These are phyloP conservation scores for Pleurotus tuber-regium DNA, from an alignment of 768 basidiomycete genomes.

Conservation along the genomic window DNA sequence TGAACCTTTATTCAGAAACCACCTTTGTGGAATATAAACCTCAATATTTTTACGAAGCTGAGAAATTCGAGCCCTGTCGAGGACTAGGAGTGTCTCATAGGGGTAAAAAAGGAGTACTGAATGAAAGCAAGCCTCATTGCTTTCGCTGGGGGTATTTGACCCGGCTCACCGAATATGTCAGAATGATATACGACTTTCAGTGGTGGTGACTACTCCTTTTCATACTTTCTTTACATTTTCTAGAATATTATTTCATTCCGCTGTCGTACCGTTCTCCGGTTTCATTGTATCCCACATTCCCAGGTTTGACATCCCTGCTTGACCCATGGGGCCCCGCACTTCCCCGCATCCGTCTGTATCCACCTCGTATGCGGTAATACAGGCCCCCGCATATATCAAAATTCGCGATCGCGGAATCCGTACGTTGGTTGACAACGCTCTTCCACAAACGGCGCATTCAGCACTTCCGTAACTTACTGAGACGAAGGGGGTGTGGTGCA, in stretches of 20 bases:
- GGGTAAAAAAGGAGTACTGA: too few relatives aligned
- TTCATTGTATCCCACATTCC: too few relatives aligned
- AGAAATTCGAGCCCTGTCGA: slow-evolving; percentile 46
- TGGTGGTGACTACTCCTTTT: slow-evolving; percentile 29
- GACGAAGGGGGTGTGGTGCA: slow-evolving; percentile 35
- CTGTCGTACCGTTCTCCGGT: too few relatives aligned
- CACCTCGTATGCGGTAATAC: too few relatives aligned
- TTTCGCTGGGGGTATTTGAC: too few relatives aligned
- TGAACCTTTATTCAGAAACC: too few relatives aligned
- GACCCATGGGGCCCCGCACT: too few relatives aligned
- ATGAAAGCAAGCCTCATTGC: too few relatives aligned
- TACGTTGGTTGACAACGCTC: slow-evolving; percentile 50
- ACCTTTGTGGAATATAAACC: slow-evolving; percentile 47
- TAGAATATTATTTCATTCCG: too few relatives aligned
- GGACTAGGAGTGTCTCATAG: slow-evolving; percentile 48
- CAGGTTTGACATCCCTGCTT: too few relatives aligned
- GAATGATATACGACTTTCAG: slow-evolving; percentile 48
- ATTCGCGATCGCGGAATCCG: slow-evolving; percentile 51
- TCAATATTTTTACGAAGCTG: slow-evolving; percentile 45
- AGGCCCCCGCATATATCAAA: slow-evolving; percentile 52
- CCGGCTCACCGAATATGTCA: slow-evolving; percentile 37
- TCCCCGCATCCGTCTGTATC: too few relatives aligned
- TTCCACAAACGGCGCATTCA: slow-evolving; percentile 53
- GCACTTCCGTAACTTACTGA: slow-evolving; percentile 35
- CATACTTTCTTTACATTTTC: neutral